Base-by-base conservation (phyloP, 305 asterid genomes). In the Andrographis paniculata region DNA sequence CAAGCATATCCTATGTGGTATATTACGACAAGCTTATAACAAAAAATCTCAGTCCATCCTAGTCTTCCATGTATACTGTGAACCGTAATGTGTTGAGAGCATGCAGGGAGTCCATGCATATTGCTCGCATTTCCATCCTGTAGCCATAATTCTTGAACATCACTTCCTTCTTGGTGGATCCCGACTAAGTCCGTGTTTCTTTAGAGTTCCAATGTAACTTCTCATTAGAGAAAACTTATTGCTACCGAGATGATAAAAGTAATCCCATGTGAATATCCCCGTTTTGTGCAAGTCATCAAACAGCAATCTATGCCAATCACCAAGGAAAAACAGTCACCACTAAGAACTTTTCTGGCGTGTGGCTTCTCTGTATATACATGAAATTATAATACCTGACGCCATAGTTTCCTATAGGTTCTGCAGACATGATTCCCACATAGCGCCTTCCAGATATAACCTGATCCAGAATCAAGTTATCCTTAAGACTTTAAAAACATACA, bases 241-340 rank as follows among this genome's bases (percentile, higher is more conserved):
- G 74, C 68, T 66, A 27, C 98, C 96, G 16, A 89, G 93, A 60
- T 78, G 71, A 70, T 78, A 71, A 24, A 82, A 74, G 67, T 80
- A 80, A 42, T 73, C 93, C 98, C 95, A 89, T 5, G 93, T 80
- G 51, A 72, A 89, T 70, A 85, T 85, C 44, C 94, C 88, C 4
- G 96, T 85, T 61, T 76, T 79, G 49, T 82, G 98, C 80, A 85
- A 61, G 70, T 85, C 98, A 43, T 82, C 93, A 14, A 89, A 82
- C 42, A 76, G 76, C 47, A 74, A 70, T 70, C 95, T 89, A 54
- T 45, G 71, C 17, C 54, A 55, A 55, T 37, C 60, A 58, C 19
- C 12, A 21, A 27, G 36, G 53, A 14, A 47, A 20, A 17, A 61
- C 14, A 21, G 16, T 17, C 21, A 41, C 19, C 47, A 15, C 6